Percentiles rank a stretch among this genome's conserved stretches.
Conservation (phyloP, 176 grass and related monocot species). For the Chrysopogon serrulatus region DNA sequence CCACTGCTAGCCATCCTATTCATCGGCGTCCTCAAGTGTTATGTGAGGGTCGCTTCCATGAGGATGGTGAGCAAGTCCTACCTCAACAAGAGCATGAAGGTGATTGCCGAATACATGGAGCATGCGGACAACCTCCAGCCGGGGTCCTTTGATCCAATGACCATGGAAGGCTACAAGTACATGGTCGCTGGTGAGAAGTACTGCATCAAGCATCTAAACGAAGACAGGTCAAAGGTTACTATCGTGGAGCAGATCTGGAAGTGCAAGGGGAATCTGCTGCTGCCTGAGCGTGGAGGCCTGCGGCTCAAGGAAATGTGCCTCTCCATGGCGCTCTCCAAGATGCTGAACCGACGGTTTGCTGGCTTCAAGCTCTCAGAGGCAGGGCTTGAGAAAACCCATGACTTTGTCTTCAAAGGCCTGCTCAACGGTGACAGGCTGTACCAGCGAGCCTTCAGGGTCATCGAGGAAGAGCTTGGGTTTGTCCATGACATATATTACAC, state of each 20-base stretch:
- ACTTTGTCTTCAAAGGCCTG: not conserved
- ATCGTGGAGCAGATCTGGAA: too few species aligned
- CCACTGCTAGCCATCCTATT: not conserved
- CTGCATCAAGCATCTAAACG: too few species aligned
- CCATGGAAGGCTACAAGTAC: not conserved
- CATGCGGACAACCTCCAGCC: not conserved
- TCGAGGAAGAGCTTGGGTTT: not conserved
- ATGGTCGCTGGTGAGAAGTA: not conserved
- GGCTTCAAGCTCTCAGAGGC: not conserved
- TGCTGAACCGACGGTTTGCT: not conserved
- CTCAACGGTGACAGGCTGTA: not conserved
- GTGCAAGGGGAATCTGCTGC: too few species aligned
- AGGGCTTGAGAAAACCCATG: not conserved
- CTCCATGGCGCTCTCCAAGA: not conserved
- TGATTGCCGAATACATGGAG: not conserved
- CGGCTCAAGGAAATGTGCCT: not conserved
- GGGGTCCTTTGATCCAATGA: not conserved
- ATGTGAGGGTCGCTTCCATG: not conserved
- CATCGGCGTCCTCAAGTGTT: not conserved
- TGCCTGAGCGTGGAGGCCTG: too few species aligned
- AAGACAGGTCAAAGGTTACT: too few species aligned
- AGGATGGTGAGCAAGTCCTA: not conserved
- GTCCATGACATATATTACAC: conserved; percentile 5
- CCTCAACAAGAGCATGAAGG: not conserved
- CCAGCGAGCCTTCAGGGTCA: not conserved